Evolutionary conservation across 148 eudicot species (phyloP).

Genomic region (Rhododendron vialii): DNA sequence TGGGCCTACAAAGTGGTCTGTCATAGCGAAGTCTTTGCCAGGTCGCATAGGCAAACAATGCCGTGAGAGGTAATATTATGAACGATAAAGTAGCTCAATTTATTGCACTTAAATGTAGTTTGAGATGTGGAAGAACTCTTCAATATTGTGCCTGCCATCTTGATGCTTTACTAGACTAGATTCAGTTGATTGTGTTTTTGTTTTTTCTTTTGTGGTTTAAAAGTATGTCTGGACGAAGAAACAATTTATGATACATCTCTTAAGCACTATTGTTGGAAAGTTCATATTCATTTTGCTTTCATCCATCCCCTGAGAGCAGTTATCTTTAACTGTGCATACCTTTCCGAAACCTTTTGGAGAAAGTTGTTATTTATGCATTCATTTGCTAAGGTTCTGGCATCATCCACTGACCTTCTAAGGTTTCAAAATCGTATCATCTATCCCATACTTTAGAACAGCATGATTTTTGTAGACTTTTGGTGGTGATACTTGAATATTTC

Average conservation of each 20-base stretch:
- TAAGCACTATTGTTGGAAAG: neutral
- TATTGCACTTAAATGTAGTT: neutral
- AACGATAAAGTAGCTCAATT: neutral
- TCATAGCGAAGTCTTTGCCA: conserved; percentile 81
- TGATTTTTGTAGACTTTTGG: neutral
- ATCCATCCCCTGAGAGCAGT: neutral
- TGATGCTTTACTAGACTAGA: neutral
- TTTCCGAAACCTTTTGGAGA: neutral
- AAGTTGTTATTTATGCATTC: neutral
- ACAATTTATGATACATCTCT: neutral
- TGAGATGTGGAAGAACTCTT: neutral
- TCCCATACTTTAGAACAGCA: neutral
- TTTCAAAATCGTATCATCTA: neutral
- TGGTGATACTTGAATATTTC: conserved; percentile 13
- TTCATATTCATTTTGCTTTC: neutral
- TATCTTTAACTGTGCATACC: neutral
- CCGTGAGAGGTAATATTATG: conserved; percentile 71
- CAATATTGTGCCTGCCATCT: neutral
- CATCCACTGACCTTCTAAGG: neutral
- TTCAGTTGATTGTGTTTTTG: neutral
- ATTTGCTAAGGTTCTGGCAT: neutral
- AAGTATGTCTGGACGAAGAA: neutral
- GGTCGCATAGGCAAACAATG: conserved; percentile 99
- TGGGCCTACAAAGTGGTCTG: conserved; percentile 95
- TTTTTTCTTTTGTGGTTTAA: neutral